These are phyloP conservation scores for Juglanconis sp. DNA, from an alignment of 2,329 filamentous ascomycete species.

Conservation along the genomic window DNA sequence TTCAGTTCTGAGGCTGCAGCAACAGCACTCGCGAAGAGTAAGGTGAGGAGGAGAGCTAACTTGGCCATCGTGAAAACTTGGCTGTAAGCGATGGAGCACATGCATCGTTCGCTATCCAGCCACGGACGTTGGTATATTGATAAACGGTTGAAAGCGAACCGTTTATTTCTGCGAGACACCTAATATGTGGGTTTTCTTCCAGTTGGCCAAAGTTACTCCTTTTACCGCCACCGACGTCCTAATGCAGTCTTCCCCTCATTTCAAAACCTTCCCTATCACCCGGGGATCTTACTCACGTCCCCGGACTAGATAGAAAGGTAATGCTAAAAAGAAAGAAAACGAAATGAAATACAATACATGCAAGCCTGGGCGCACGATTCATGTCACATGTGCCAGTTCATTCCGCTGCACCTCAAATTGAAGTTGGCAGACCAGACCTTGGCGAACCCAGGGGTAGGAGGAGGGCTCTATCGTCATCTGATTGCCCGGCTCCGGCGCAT, in stretches of 20 bases:
- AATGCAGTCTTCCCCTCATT: neutral
- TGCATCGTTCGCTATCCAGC: neutral
- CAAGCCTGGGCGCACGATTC: neutral
- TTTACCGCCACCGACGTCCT: neutral
- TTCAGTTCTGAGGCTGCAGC: conserved; percentile 6
- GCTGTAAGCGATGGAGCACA: neutral
- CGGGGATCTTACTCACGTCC: neutral
- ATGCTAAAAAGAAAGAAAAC: neutral
- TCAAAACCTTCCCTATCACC: neutral
- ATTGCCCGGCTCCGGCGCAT: neutral
- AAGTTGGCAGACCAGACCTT: neutral
- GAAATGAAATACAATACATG: neutral
- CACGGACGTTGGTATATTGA: neutral
- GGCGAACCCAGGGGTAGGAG: neutral
- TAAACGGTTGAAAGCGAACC: neutral
- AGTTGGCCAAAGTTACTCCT: neutral
- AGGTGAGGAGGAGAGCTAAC: conserved; percentile 11
- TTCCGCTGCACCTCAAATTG: neutral
- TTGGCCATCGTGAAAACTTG: conserved; percentile 8
- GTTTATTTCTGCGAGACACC: neutral
- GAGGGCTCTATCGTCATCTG: neutral
- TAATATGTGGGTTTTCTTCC: neutral
- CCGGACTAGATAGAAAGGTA: neutral
- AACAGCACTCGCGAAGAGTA: conserved; percentile 18
- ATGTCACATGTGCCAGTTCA: neutral